Percentiles rank a stretch among this genome's conserved stretches.
Conservation (phyloP, 2,329 filamentous ascomycete genomes). For the Trichoderma afroharzianum region DNA sequence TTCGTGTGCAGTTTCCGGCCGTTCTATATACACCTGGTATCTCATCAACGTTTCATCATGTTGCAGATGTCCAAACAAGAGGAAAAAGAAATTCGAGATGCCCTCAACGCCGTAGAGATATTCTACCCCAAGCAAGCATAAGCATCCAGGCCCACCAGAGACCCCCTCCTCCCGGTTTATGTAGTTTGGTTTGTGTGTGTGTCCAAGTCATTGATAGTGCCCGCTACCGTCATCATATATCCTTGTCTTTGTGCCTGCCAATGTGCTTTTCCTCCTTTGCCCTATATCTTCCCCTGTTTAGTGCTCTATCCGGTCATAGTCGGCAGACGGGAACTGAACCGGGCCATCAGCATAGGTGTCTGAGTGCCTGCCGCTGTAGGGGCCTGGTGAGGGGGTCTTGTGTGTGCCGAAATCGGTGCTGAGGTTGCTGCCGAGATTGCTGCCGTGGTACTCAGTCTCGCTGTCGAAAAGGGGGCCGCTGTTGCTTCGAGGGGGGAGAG, state of each 20-base stretch:
- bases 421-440: slow-evolving; percentile 24
- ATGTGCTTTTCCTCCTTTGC: background rate
- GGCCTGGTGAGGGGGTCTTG: slow-evolving; percentile 18
- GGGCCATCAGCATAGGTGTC: slow-evolving; percentile 47
- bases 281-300: background rate
- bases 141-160: slow-evolving; percentile 8
- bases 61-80: slow-evolving; percentile 13
- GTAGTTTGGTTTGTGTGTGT: slow-evolving; percentile 10
- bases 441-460: slow-evolving; percentile 46
- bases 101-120: slow-evolving; percentile 12
- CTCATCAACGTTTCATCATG: slow-evolving; percentile 9
- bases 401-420: background rate
- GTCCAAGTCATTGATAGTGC: slow-evolving; percentile 15
- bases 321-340: slow-evolving; percentile 53
- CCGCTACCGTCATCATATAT: slow-evolving; percentile 9
- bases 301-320: slow-evolving; percentile 51
- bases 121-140: slow-evolving; percentile 16
- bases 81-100: slow-evolving; percentile 6
- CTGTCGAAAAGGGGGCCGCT: slow-evolving; percentile 46
- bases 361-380: slow-evolving; percentile 32
- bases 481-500: slow-evolving; percentile 33
- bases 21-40: slow-evolving; percentile 18
- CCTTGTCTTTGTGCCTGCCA: slow-evolving; percentile 3
- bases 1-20: slow-evolving; percentile 4
- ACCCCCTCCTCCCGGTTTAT: slow-evolving; percentile 16